Percentiles rank a stretch among this genome's conserved stretches.
phyloP scores from a whole-genome alignment of 768 basidiomycete genomes.

The Macrolepiota albuminosa region DNA sequence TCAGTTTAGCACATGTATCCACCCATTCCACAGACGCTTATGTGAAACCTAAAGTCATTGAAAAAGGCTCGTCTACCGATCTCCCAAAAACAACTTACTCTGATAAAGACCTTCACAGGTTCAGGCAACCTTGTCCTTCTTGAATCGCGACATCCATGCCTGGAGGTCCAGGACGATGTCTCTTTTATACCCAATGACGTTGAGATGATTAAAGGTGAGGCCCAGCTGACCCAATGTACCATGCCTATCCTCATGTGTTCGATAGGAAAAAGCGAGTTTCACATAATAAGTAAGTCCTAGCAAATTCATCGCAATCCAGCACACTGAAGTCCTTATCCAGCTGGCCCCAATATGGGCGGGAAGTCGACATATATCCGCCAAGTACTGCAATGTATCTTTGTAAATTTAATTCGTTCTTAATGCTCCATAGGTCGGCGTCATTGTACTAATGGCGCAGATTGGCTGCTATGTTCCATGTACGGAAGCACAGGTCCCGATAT shows the following conservation, averaged over 20 bases:
- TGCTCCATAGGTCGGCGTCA: constrained; percentile 71
- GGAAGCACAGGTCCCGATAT: constrained; percentile 82
- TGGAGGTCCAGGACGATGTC: constrained; percentile 95
- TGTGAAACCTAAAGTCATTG: constrained; percentile 75
- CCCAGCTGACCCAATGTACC: neutral
- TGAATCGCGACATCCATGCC: constrained; percentile 92
- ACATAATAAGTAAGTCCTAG: constrained; percentile 74
- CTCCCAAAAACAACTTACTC: neutral
- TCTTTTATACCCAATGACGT: constrained; percentile 95
- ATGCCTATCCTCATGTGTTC: neutral
- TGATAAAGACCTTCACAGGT: constrained; percentile 39
- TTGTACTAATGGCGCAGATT: constrained; percentile 92
- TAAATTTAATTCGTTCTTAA: neutral
- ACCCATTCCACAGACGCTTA: constrained; percentile 84
- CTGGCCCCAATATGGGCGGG: constrained; percentile 99
- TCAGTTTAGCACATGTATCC: constrained; percentile 89
- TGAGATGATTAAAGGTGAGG: constrained; percentile 82
- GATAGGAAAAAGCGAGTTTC: constrained; percentile 82
- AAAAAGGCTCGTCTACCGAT: constrained; percentile 48
- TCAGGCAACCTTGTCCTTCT: constrained; percentile 73
- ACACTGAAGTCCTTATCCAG: constrained; percentile 28
- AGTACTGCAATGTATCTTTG: constrained; percentile 28
- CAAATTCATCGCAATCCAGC: neutral
- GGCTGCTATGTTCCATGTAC: constrained; percentile 95
- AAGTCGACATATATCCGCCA: constrained; percentile 97